A percentile compares a stretch with the other conserved stretches of the same genome.
These are phyloP conservation scores for Klebsormidium nitens DNA, from an alignment of 139 green algal species.

Conservation along the genomic window DNA sequence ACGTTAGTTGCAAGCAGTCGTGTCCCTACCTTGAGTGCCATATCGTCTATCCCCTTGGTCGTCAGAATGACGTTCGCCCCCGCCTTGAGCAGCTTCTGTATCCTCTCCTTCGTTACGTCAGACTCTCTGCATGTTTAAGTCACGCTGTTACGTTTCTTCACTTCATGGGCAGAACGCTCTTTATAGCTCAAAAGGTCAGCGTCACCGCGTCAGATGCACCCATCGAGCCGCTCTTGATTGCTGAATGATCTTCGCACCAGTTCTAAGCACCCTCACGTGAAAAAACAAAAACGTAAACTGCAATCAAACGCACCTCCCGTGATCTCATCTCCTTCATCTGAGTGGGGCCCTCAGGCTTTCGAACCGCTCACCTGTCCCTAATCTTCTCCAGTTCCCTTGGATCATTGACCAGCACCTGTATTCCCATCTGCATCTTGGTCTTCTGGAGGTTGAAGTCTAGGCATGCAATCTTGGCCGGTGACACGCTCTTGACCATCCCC, in stretches of 20 bases:
- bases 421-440: slow-evolving; percentile 57
- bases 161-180: too few species aligned
- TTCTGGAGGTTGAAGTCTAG: slow-evolving; percentile 58
- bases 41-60: slow-evolving; percentile 99
- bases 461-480: slow-evolving; percentile 48
- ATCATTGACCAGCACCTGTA: slow-evolving; percentile 80
- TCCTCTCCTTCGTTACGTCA: slow-evolving; percentile 93
- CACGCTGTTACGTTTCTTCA: slow-evolving; percentile 5
- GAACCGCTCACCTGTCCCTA: slow-evolving; percentile 54
- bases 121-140: slow-evolving; percentile 58
- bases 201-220: too few species aligned
- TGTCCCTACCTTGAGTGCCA: slow-evolving; percentile 77
- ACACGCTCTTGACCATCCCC: slow-evolving; percentile 41
- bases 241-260: too few species aligned
- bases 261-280: too few species aligned
- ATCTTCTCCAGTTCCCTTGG: slow-evolving; percentile 94
- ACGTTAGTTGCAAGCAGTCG: too few species aligned
- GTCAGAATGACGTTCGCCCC: slow-evolving; percentile 97
- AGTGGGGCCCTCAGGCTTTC: background rate
- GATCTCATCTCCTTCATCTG: slow-evolving; percentile 8
- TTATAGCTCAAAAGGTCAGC: too few species aligned
- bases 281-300: slow-evolving; percentile 1
- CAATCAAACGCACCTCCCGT: slow-evolving; percentile 9
- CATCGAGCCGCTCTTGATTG: too few species aligned
- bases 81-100: slow-evolving; percentile 83